These are phyloP conservation scores for Salix udensis DNA, from an alignment of 345 rosid genomes.

Conservation along the genomic window DNA sequence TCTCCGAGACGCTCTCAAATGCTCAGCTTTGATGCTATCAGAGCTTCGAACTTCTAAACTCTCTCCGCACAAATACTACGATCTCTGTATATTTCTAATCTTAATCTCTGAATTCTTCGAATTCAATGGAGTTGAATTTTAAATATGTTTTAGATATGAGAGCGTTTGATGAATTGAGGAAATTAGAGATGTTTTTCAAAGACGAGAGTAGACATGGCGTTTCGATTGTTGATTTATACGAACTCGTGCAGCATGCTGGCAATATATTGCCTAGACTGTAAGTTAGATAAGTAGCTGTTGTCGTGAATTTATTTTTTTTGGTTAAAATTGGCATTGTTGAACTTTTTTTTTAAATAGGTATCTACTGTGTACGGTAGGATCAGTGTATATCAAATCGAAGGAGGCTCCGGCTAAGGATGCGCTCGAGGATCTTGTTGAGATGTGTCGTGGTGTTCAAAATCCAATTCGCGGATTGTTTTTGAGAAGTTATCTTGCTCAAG, in stretches of 20 bases:
- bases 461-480: slow-evolving; percentile 95
- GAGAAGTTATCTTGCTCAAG: slow-evolving; percentile 95
- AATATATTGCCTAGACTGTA: slow-evolving; percentile 25
- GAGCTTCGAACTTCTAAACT: slow-evolving; percentile 34
- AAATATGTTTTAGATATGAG: slow-evolving; percentile 21
- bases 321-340: not conserved
- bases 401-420: slow-evolving; percentile 96
- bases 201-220: slow-evolving; percentile 33
- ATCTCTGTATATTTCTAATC: slow-evolving; percentile 13
- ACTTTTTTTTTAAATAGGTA: slow-evolving; percentile 42
- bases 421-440: slow-evolving; percentile 95
- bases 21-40: slow-evolving; percentile 30
- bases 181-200: slow-evolving; percentile 29
- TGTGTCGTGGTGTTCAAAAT: slow-evolving; percentile 97
- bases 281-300: not conserved
- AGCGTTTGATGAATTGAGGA: slow-evolving; percentile 31
- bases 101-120: not conserved
- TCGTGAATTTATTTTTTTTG: not conserved
- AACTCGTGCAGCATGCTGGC: slow-evolving; percentile 28
- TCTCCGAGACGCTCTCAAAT: slow-evolving; percentile 29
- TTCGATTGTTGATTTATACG: slow-evolving; percentile 27
- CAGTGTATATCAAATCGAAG: slow-evolving; percentile 88
- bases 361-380: slow-evolving; percentile 95
- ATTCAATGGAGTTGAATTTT: not conserved
- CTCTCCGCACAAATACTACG: slow-evolving; percentile 32